These are phyloP conservation scores for Coffea eugenioides DNA, from an alignment of 257 asterid species.

Conservation along the genomic window DNA sequence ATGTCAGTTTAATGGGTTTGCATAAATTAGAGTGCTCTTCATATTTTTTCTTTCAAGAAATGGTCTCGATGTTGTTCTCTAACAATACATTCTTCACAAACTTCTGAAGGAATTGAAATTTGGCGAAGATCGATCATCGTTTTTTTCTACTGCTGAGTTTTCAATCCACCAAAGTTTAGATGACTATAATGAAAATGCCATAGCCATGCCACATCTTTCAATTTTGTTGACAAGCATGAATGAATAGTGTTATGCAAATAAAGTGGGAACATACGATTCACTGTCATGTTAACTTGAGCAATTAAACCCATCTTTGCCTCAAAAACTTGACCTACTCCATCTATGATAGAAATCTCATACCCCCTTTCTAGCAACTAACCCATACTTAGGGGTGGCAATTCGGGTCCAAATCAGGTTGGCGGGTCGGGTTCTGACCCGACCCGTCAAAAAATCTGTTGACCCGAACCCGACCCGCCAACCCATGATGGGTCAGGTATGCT, in stretches of 20 bases:
- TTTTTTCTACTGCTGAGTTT: not conserved
- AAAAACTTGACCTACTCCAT: not conserved
- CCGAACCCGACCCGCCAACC: too few relatives aligned
- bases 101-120: too few relatives aligned
- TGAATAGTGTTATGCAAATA: not conserved
- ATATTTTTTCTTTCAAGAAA: too few relatives aligned
- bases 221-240: not conserved
- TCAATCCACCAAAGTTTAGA: not conserved
- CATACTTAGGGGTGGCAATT: too few relatives aligned
- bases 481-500: too few relatives aligned
- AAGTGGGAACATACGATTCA: constrained; percentile 6
- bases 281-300: constrained; percentile 10
- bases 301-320: not conserved
- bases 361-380: constrained; percentile 19
- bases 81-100: too few relatives aligned
- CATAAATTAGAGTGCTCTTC: too few relatives aligned
- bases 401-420: too few relatives aligned
- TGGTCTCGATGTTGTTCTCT: too few relatives aligned
- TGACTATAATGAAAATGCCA: constrained; percentile 17
- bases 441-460: too few relatives aligned
- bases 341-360: not conserved
- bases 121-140: too few relatives aligned
- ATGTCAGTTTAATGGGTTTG: not conserved
- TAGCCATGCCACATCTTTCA: not conserved
- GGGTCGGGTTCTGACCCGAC: too few relatives aligned